Conservation (phyloP, 2,329 filamentous ascomycete genomes). For the Aphanoascus verrucosus region DNA sequence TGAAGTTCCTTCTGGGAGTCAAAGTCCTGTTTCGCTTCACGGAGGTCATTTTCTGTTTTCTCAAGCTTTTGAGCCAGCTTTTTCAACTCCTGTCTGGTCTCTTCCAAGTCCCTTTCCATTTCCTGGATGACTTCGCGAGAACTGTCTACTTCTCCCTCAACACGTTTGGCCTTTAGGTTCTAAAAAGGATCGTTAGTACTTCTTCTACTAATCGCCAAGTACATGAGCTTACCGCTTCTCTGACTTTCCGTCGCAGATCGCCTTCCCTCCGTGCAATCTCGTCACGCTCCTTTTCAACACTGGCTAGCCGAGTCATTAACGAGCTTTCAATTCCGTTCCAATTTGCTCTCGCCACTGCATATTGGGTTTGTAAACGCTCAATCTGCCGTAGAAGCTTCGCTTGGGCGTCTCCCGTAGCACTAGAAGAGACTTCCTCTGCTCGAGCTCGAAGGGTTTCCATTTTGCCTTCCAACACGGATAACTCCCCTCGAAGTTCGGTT, state of each 20-base stretch:
- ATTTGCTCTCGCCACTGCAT: constrained; percentile 86
- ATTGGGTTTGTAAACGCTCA: constrained; percentile 90
- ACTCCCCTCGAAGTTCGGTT: constrained; percentile 70
- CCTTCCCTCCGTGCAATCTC: constrained; percentile 73
- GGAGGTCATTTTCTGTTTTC: constrained; percentile 51
- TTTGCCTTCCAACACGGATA: constrained; percentile 68
- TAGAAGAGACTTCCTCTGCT: constrained; percentile 81
- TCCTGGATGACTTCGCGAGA: constrained; percentile 37
- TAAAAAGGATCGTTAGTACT: constrained; percentile 24
- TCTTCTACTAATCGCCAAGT: neutral
- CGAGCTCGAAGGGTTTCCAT: constrained; percentile 75
- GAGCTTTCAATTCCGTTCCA: constrained; percentile 95
- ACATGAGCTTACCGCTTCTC: constrained; percentile 58
- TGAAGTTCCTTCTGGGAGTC: constrained; percentile 49
- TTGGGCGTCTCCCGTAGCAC: constrained; percentile 68
- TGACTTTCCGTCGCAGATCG: constrained; percentile 78
- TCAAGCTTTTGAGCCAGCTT: constrained; percentile 33
- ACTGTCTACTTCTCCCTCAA: constrained; percentile 75
- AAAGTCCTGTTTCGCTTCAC: constrained; percentile 47
- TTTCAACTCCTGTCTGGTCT: constrained; percentile 50
- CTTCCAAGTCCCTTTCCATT: constrained; percentile 48
- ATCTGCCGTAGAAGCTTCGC: constrained; percentile 87
- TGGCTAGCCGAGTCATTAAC: constrained; percentile 62
- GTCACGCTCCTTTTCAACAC: constrained; percentile 80
- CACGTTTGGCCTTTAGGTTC: constrained; percentile 55